Conservation (phyloP, 495 filamentous ascomycete genomes). For the Penicillium paradoxum region DNA sequence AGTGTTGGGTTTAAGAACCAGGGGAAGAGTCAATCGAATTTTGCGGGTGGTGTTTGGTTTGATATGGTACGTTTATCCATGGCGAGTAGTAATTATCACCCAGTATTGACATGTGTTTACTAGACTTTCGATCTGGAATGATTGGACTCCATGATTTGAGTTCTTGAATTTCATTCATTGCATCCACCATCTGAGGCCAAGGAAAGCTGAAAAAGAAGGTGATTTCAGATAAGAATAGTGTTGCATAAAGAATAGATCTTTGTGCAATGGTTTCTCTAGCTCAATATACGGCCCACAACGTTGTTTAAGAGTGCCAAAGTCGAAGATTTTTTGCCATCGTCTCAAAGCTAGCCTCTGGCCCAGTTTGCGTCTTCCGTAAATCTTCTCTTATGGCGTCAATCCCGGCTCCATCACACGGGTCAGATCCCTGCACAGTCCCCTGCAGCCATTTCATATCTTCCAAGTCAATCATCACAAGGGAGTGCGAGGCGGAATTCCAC, state of each 20-base stretch:
- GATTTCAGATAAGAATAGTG: background rate
- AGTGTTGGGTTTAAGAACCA: constrained; percentile 17
- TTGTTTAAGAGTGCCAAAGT: background rate
- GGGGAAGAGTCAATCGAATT: constrained; percentile 13
- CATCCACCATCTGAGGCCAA: background rate
- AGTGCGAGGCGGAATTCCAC: constrained; percentile 2
- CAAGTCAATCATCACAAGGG: constrained; percentile 15
- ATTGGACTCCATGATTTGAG: background rate
- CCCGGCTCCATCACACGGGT: background rate
- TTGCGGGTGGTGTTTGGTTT: constrained; percentile 20
- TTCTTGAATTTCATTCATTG: too few species aligned
- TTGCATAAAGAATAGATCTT: background rate
- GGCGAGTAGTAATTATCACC: background rate
- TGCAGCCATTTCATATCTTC: constrained; percentile 19
- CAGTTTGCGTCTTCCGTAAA: too few species aligned
- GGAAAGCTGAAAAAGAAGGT: background rate
- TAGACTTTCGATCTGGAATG: background rate
- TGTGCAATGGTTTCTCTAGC: background rate
- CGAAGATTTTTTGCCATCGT: too few species aligned
- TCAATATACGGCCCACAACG: background rate
- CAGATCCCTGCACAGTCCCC: background rate
- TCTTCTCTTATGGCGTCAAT: background rate
- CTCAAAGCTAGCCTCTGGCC: background rate
- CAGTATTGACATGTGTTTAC: background rate
- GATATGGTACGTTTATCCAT: constrained; percentile 11